Evolutionary conservation across 1,284 basidiomycete genomes (phyloP).

Genomic region (Cutaneotrichosporon daszewskae): DNA sequence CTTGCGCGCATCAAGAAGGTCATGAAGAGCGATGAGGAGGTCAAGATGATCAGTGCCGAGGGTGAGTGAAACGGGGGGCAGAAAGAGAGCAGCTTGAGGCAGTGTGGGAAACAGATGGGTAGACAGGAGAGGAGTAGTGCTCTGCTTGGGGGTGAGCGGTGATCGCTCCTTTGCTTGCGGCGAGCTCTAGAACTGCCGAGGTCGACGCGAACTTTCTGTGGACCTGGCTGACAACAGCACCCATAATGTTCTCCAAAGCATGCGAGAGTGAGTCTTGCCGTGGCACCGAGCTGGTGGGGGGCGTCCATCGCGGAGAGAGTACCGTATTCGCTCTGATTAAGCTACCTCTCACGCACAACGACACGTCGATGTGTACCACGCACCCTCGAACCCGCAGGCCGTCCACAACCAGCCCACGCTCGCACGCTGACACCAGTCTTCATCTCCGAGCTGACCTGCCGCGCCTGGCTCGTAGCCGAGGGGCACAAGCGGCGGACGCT

Average conservation of each 20-base stretch:
- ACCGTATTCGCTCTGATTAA: too few species aligned
- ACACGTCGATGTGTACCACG: neutral
- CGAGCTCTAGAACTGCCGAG: too few species aligned
- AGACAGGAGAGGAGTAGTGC: too few species aligned
- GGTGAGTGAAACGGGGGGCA: conserved; percentile 51
- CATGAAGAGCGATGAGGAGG: conserved; percentile 95
- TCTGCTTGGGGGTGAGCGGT: too few species aligned
- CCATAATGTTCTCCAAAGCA: conserved; percentile 89
- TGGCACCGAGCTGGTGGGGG: too few species aligned
- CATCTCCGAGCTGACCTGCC: conserved; percentile 86
- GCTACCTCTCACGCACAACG: too few species aligned
- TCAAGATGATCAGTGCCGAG: conserved; percentile 96
- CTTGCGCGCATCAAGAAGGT: conserved; percentile 92
- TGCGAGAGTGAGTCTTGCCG: conserved; percentile 71
- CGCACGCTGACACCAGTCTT: conserved; percentile 59
- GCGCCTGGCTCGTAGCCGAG: conserved; percentile 89
- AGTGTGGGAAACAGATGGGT: neutral
- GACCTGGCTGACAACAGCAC: conserved; percentile 55
- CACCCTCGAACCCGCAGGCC: neutral
- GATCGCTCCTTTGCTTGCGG: too few species aligned
- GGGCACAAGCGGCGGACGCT: conserved; percentile 86
- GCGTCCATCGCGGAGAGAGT: too few species aligned
- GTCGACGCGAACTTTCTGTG: too few species aligned
- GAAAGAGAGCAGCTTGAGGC: neutral
- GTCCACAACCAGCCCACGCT: neutral